Conservation (phyloP, 805 yeast genomes). For the Yamadazyma ubonensis region DNA sequence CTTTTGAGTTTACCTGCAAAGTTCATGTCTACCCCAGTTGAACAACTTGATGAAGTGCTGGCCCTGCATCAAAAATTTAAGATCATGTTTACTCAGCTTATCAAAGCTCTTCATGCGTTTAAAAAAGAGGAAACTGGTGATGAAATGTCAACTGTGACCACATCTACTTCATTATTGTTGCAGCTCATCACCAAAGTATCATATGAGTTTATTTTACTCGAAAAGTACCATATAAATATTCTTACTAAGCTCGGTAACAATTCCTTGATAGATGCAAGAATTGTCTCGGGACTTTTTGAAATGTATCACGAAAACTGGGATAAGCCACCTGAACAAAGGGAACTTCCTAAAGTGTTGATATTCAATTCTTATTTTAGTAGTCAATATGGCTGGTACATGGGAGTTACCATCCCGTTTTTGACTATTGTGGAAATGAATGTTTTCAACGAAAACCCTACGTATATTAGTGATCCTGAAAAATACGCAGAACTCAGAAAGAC, state of each 20-base stretch:
- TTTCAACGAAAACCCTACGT: conserved; percentile 24
- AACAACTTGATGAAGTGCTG: conserved; percentile 21
- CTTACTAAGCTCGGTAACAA: conserved; percentile 33
- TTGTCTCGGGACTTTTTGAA: conserved; percentile 24
- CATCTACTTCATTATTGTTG: conserved; percentile 22
- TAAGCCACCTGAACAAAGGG: conserved; percentile 11
- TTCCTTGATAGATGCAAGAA: conserved; percentile 28
- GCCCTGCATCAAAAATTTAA: conserved; percentile 30
- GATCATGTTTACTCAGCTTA: conserved; percentile 24
- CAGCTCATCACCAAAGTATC: conserved; percentile 34
- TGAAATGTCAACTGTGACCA: conserved; percentile 15
- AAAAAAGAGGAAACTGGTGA: conserved; percentile 31
- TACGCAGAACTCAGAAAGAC: conserved; percentile 17
- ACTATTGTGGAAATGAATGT: conserved; percentile 34
- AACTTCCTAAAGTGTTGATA: conserved; percentile 31
- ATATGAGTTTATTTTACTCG: conserved; percentile 39
- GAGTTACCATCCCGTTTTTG: conserved; percentile 37
- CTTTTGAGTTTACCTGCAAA: conserved; percentile 31
- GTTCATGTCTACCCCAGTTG: conserved; percentile 11
- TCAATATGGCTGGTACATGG: conserved; percentile 39
- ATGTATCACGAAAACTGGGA: conserved; percentile 13
- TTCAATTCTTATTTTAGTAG: conserved; percentile 34
- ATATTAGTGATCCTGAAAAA: conserved; percentile 17
- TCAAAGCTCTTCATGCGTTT: conserved; percentile 24
- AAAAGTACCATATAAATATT: conserved; percentile 38